Evolutionary conservation across 2,329 filamentous ascomycete species (phyloP).

Genomic region (Anisogramma anomala): DNA sequence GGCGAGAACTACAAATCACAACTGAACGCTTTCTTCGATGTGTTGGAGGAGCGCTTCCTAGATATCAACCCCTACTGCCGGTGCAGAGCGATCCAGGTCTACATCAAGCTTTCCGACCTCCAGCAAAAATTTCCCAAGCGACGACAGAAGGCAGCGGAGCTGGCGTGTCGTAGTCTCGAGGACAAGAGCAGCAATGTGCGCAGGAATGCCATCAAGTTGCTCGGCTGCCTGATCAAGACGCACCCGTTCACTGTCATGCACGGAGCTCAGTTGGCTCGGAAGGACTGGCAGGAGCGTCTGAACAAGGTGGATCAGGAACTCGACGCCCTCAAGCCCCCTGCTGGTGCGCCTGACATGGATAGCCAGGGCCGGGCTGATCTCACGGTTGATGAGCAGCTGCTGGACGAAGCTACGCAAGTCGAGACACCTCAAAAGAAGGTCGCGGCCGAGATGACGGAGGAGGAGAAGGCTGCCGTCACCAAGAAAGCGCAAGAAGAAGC

Average conservation of each 20-base stretch:
- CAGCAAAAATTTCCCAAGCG: constrained; percentile 93
- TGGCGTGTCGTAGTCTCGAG: constrained; percentile 79
- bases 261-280: constrained; percentile 70
- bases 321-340: constrained; percentile 67
- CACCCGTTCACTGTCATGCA: constrained; percentile 92
- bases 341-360: constrained; percentile 60
- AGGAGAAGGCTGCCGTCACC: constrained; percentile 60
- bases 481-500: constrained; percentile 77
- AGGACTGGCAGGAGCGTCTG: constrained; percentile 74
- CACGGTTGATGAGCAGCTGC: constrained; percentile 62
- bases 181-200: constrained; percentile 98
- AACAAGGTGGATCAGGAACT: constrained; percentile 76
- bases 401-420: constrained; percentile 81
- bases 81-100: constrained; percentile 85
- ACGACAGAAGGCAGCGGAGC: constrained; percentile 73
- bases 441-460: constrained; percentile 57
- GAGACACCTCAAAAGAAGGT: constrained; percentile 56
- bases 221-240: constrained; percentile 79
- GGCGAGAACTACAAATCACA: constrained; percentile 90
- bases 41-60: constrained; percentile 88
- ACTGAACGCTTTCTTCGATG: constrained; percentile 93
- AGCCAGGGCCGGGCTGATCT: constrained; percentile 44
- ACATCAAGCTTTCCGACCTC: constrained; percentile 82
- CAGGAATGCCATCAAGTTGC: constrained; percentile 85
- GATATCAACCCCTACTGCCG: constrained; percentile 96